phyloP scores from a whole-genome alignment of 768 basidiomycete genomes.

The Leccinum sublutescens region DNA sequence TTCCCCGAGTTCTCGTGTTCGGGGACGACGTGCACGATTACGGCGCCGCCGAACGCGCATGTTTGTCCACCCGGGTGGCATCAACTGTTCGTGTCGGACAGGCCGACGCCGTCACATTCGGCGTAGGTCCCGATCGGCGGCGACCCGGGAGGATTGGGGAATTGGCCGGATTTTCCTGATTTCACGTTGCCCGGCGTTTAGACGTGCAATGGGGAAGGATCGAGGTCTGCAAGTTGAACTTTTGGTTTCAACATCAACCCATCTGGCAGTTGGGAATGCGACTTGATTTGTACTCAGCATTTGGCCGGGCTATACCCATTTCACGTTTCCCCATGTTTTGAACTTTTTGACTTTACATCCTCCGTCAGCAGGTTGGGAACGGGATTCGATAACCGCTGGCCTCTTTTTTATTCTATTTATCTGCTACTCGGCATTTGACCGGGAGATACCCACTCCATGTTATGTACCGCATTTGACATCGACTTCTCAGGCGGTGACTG shows the following conservation, averaged over 20 bases:
- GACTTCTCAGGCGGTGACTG: too few species aligned
- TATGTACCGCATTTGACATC: too few species aligned
- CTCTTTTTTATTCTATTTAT: neutral
- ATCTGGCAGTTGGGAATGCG: too few species aligned
- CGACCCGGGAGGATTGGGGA: conserved; percentile 57
- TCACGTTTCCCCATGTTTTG: neutral
- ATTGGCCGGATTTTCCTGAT: conserved; percentile 70
- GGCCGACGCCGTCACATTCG: conserved; percentile 74
- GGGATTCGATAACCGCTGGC: neutral
- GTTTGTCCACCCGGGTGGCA: conserved; percentile 77
- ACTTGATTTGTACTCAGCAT: neutral
- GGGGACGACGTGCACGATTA: conserved; percentile 75
- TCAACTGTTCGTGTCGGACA: conserved; percentile 73
- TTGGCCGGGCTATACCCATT: conserved; percentile 53
- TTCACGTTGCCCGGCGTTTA: conserved; percentile 65
- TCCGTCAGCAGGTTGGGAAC: neutral
- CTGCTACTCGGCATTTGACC: neutral
- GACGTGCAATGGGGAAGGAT: too few species aligned
- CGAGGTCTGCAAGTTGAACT: too few species aligned
- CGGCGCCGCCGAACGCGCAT: conserved; percentile 66
- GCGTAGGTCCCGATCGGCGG: conserved; percentile 77
- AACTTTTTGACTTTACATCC: neutral
- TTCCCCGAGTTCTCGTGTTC: conserved; percentile 71
- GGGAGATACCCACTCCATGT: too few species aligned
- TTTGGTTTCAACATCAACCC: too few species aligned